Percentiles rank a stretch among this genome's conserved stretches.
phyloP scores from a whole-genome alignment of 2,329 filamentous ascomycete genomes.

The Fusarium nisikadoi region DNA sequence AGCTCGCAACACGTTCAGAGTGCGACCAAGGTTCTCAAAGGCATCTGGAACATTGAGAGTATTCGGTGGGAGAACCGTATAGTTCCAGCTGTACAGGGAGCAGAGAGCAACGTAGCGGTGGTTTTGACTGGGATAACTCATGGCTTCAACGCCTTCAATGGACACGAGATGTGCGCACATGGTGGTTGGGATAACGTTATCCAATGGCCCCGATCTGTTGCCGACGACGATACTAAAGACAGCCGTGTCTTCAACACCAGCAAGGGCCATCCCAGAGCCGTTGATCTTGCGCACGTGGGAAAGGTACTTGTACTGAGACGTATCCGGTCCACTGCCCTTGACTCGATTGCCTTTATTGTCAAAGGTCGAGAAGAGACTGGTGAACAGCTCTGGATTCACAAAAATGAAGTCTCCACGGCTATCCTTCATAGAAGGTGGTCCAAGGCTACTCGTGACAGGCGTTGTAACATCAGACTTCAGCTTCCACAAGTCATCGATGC shows the following conservation, averaged over 20 bases:
- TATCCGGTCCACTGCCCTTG: constrained; percentile 13
- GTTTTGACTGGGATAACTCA: constrained; percentile 29
- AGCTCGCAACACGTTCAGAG: constrained; percentile 16
- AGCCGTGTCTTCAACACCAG: constrained; percentile 46
- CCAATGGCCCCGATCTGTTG: constrained; percentile 48
- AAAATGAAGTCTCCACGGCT: constrained; percentile 47
- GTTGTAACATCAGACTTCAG: background rate
- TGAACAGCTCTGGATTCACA: constrained; percentile 42
- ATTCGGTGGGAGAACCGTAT: constrained; percentile 49
- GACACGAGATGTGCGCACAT: constrained; percentile 52
- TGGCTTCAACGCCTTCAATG: constrained; percentile 50
- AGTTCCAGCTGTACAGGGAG: constrained; percentile 55
- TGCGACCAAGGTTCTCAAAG: constrained; percentile 43
- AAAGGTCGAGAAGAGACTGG: constrained; percentile 35
- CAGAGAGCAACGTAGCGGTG: constrained; percentile 46
- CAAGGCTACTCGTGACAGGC: background rate
- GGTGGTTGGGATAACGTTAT: constrained; percentile 39
- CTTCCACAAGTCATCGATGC: background rate
- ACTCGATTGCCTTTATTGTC: background rate
- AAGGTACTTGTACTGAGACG: constrained; percentile 46
- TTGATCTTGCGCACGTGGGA: constrained; percentile 56
- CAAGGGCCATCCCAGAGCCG: constrained; percentile 50
- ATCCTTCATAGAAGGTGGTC: background rate
- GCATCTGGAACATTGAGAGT: constrained; percentile 49
- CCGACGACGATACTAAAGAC: constrained; percentile 50